Evolutionary conservation across 176 grass and related monocot species (phyloP), one percentile per base, ranked within the genome.

Genomic region (Miscanthus lutarioriparius): DNA sequence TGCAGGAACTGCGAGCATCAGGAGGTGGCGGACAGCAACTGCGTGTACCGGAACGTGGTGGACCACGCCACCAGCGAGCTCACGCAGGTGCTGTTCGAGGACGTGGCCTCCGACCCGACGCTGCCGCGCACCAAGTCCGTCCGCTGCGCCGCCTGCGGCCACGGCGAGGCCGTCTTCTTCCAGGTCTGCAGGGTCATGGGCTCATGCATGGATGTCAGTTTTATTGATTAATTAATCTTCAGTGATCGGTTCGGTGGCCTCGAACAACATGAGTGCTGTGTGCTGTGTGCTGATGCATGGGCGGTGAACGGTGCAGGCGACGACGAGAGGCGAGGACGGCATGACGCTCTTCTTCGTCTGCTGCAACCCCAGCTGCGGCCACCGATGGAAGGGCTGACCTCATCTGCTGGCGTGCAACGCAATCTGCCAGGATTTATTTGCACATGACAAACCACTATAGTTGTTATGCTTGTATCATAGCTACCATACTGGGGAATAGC

Each of bases 121-220:
- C 76, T 91, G 6, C 89, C 86, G 1, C 89, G 89, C 22, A 91
- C 83, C 51, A 94, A 87, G 68, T 17, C 72, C 15, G 92, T 87
- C 20, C 71, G 84, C 19, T 91, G 89, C 41, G 27, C 76, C 5
- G 63, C 72, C 70, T 94, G 83, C 35, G 78, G 80, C 51, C 92
- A 94, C 62, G 83, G 82, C 1, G 88, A 94, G 82, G 83, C 86
- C 43, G 92, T 91, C 17, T 91, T 88, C 70, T 88, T 91, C 83
- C 89, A 91, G 88, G 92, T 91, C 30, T 26, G 6, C 2, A 4
- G 27, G 17, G 26, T 22, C 23, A 63, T 28, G 23, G 48, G 48
- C 48, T 53, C 49, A 54, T 54, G 15, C 47, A 16, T 49, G 13
- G 1, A 44, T 47, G 28, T 30, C 32, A 33, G 32, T 33, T 33